Conservation (phyloP, 164 flowering plant species). For the Aristolochia californica region DNA sequence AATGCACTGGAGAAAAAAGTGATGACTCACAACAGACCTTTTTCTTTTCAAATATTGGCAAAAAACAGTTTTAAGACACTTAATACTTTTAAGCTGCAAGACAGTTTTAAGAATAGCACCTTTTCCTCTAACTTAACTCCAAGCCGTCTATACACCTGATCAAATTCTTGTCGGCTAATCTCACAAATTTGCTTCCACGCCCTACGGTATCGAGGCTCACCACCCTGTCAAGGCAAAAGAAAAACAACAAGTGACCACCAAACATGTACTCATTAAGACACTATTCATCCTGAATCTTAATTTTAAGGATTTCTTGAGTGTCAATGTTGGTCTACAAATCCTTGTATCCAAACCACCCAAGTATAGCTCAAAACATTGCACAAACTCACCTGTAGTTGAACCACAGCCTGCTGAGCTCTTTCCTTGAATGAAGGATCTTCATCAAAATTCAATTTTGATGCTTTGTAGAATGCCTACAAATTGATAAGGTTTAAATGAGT, state of each 20-base stretch:
- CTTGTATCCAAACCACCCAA: too few species aligned
- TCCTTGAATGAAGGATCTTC: slow-evolving; percentile 71
- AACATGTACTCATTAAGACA: too few species aligned
- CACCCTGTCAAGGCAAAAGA: slow-evolving; percentile 38
- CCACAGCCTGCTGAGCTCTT: slow-evolving; percentile 87
- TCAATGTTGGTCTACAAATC: too few species aligned
- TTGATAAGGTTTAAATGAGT: not conserved
- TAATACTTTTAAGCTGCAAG: too few species aligned
- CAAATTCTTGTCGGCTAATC: slow-evolving; percentile 75
- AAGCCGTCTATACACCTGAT: slow-evolving; percentile 71
- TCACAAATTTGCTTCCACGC: slow-evolving; percentile 94
- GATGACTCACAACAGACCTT: too few species aligned
- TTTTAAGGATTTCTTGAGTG: too few species aligned
- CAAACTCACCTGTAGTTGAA: slow-evolving; percentile 71
- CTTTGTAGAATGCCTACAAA: slow-evolving; percentile 70
- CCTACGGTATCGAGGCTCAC: slow-evolving; percentile 51
- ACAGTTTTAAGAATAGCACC: slow-evolving; percentile 29
- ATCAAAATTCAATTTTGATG: slow-evolving; percentile 79
- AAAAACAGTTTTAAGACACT: too few species aligned
- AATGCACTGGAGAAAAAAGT: too few species aligned
- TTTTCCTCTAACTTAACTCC: slow-evolving; percentile 77
- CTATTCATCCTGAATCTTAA: not conserved
- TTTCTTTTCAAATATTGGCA: too few species aligned
- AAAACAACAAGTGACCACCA: not conserved
- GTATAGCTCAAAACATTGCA: too few species aligned